A percentile compares a stretch with the other conserved stretches of the same genome.
Conservation (phyloP, 176 grass and related monocot genomes). For the Musa troglodytarum region DNA sequence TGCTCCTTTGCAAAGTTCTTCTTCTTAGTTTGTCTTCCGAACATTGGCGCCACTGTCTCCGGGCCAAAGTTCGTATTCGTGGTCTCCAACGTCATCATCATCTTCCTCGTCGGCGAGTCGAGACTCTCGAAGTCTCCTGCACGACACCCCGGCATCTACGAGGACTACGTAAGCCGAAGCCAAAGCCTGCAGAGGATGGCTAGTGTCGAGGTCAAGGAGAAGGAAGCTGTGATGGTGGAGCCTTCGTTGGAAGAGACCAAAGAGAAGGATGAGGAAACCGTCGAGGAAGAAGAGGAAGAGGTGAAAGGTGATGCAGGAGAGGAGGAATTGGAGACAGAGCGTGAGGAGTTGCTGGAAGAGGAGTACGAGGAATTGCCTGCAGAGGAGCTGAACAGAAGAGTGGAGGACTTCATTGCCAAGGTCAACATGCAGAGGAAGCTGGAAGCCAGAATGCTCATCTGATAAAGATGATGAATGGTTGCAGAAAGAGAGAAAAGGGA, state of each 20-base stretch:
- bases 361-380: conserved; percentile 27
- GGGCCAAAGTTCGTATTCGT: conserved; percentile 80
- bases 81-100: conserved; percentile 67
- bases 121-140: conserved; percentile 34
- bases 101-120: conserved; percentile 73
- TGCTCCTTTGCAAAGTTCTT: conserved; percentile 34
- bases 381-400: conserved; percentile 59
- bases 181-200: neutral
- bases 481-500: too few relatives aligned
- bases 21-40: conserved; percentile 41
- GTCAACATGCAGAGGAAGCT: conserved; percentile 73
- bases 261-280: neutral
- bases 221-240: neutral
- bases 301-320: neutral
- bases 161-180: conserved; percentile 44
- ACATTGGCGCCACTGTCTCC: conserved; percentile 31
- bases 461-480: conserved; percentile 13
- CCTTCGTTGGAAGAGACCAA: conserved; percentile 14
- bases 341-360: conserved; percentile 17
- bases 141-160: conserved; percentile 31
- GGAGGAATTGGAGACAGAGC: too few relatives aligned
- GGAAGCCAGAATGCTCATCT: conserved; percentile 59
- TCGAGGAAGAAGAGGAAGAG: conserved; percentile 6
- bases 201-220: neutral
- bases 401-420: conserved; percentile 91